Base-by-base conservation (phyloP, 768 basidiomycete genomes). In the Pisolithus tinctorius region DNA sequence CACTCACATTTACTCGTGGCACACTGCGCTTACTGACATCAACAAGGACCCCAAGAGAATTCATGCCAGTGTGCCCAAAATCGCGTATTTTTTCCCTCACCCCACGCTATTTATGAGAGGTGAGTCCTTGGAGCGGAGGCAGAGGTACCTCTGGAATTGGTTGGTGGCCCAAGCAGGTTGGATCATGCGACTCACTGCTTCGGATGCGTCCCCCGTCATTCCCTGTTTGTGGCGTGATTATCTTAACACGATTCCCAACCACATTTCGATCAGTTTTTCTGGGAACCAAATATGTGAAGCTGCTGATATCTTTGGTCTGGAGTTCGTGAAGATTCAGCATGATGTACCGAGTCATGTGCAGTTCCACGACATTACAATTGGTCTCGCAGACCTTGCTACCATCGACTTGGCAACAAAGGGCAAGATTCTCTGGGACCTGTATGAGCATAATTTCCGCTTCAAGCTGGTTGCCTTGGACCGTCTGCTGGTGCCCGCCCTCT, bases 381-480 rank as follows among this genome's bases (percentile, higher is more conserved):
- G 10, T 13, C 4, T 48, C 9, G 23, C 4, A 1, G 10, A 17
- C 34, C 36, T 48, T 14, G 25, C 3, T 3, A 20, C 20, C 8
- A 37, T 34, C n/a, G 20, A 48, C 23, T 3, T 20, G 10, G 3
- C 16, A 2, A 47, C 36, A 10, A 25, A 20, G 7, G 20, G 47
- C 9, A 48, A 49, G 42, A 51, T 63, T 23, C 25, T 61, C 7
- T 63, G 58, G 61, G 54, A 59, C 20, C 38, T 61, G 1, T 42
- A 50, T 0, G 49, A 63, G 23, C 51, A 55, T 13, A 58, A 58
- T 25, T 63, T 63, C 36, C 4, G 42, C 1, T 58, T 55, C 26
- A 52, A 63, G 29, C 43, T 63, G 2, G n/a, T 56, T 7, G 49
- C 60, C 11, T 47, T 63, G 4, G 56, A 60, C 26, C n/a, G n/a